Percentiles rank a stretch among this genome's conserved stretches.
Evolutionary conservation across 352 stramenopile species (phyloP).

Genomic region (Elongisporangium anandrum): DNA sequence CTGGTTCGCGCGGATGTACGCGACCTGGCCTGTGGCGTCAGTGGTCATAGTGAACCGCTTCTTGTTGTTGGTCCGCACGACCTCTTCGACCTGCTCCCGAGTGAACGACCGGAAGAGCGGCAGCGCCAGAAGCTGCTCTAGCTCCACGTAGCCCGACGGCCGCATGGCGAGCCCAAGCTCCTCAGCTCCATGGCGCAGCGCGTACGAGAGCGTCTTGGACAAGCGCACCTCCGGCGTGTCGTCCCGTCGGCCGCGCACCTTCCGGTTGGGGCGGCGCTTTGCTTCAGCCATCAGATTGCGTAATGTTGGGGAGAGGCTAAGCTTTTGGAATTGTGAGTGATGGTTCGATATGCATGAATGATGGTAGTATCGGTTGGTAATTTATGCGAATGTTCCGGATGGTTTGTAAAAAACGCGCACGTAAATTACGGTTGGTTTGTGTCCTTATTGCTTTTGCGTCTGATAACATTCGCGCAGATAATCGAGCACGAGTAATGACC

Average conservation of each 20-base stretch:
- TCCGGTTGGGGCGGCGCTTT: background rate
- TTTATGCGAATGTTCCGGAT: background rate
- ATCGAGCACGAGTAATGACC: conserved; percentile 62
- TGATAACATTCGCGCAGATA: conserved; percentile 23
- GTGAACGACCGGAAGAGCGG: conserved; percentile 50
- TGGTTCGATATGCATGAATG: too few species aligned
- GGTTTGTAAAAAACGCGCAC: background rate
- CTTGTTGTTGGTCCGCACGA: conserved; percentile 67
- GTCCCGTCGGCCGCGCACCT: conserved; percentile 14
- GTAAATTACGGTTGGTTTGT: too few species aligned
- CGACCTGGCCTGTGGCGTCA: conserved; percentile 24
- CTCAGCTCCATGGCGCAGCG: conserved; percentile 66
- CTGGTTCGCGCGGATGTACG: conserved; percentile 82
- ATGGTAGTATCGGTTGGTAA: background rate
- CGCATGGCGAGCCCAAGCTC: conserved; percentile 68
- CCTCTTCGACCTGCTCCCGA: conserved; percentile 52
- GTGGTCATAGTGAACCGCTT: conserved; percentile 71
- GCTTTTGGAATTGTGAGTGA: background rate
- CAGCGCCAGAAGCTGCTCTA: conserved; percentile 43
- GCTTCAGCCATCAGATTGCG: background rate
- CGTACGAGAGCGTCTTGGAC: conserved; percentile 76
- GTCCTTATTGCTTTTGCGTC: background rate
- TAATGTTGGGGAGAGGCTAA: too few species aligned
- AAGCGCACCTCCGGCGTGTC: conserved; percentile 58
- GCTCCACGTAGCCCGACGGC: conserved; percentile 57